Conservation (phyloP, 176 grass and related monocot genomes). For the Hyparrhenia diplandra region DNA sequence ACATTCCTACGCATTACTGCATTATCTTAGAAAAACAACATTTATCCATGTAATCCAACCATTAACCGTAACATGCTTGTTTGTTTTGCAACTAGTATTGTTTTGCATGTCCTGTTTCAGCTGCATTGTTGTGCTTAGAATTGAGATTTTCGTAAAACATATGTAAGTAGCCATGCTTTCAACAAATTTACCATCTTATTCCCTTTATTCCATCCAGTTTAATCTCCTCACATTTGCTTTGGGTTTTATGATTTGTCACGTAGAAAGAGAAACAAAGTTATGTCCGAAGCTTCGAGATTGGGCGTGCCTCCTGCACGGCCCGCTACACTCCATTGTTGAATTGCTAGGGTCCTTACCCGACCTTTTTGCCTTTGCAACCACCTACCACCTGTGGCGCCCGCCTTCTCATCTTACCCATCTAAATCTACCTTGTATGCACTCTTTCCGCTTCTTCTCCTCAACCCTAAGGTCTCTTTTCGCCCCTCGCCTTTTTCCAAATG, state of each 20-base stretch:
- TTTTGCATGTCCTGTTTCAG: too few species aligned
- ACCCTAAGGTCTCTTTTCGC: neutral
- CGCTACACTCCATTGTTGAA: slow-evolving; percentile 18
- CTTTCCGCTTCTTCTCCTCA: neutral
- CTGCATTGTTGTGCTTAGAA: too few species aligned
- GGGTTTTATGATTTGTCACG: neutral
- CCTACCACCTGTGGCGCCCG: neutral
- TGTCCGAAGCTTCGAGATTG: neutral
- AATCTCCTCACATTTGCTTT: neutral
- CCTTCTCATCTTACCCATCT: neutral
- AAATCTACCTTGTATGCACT: neutral
- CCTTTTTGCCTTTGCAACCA: neutral
- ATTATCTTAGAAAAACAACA: too few species aligned
- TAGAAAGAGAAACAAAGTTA: neutral
- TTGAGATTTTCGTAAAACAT: too few species aligned
- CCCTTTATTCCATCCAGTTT: neutral
- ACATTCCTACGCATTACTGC: too few species aligned
- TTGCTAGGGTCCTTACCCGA: slow-evolving; percentile 19
- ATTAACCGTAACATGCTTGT: too few species aligned
- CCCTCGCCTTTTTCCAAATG: neutral
- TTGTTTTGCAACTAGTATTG: too few species aligned
- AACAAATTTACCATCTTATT: too few species aligned
- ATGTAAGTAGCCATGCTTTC: neutral
- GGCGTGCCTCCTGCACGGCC: neutral
- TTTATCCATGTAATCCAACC: too few species aligned